phyloP scores from a whole-genome alignment of 2,329 filamentous ascomycete species.

The Colletotrichum chrysophilum region DNA sequence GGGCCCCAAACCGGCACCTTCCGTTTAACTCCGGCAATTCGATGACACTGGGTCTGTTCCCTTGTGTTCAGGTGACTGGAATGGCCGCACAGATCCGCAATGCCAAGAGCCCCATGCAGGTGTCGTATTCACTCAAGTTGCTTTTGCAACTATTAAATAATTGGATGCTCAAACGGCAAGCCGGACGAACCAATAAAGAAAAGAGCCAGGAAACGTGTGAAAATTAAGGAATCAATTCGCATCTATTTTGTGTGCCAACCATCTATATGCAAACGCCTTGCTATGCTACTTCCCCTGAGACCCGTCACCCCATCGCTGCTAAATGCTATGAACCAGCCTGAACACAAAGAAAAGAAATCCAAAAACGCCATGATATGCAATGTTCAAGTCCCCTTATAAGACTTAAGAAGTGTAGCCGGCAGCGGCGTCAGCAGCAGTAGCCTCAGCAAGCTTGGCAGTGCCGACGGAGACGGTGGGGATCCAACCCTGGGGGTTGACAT shows the following conservation, averaged over 20 bases:
- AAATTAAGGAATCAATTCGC: background rate
- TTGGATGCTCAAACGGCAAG: background rate
- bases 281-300: background rate
- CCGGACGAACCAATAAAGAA: background rate
- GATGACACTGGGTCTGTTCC: background rate
- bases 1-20: background rate
- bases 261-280: background rate
- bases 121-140: background rate
- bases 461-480: background rate
- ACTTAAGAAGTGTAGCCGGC: background rate
- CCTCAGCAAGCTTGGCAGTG: background rate
- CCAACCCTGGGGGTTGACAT: background rate
- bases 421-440: background rate
- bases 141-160: background rate
- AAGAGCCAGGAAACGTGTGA: background rate
- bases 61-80: background rate
- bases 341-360: background rate
- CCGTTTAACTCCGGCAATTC: background rate
- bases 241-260: background rate
- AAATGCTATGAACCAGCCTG: background rate
- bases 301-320: background rate
- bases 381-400: background rate
- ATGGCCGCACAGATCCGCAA: background rate
- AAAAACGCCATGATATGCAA: background rate
- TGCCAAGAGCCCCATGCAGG: background rate